phyloP scores from a whole-genome alignment of 1,284 basidiomycete genomes.

The Mycena citricolor region DNA sequence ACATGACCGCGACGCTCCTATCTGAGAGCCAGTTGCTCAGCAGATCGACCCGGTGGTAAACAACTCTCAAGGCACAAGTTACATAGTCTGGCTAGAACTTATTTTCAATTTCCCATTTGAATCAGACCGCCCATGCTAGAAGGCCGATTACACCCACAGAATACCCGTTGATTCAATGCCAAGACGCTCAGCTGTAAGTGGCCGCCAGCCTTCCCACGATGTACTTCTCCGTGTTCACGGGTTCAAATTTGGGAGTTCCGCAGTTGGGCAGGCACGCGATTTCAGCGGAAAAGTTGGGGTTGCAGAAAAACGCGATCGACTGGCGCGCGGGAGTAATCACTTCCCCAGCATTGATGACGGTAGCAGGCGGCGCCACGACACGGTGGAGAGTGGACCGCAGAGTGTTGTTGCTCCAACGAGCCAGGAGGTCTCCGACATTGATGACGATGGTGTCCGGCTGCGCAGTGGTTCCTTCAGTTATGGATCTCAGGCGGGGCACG shows the following conservation, averaged over 20 bases:
- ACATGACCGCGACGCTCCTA: no score
- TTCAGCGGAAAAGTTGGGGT: conserved; percentile 70
- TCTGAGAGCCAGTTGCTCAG: no score
- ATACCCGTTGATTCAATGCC: no score
- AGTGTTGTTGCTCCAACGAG: conserved; percentile 83
- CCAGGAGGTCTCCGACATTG: conserved; percentile 80
- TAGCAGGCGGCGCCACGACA: conserved; percentile 70
- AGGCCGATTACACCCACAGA: no score
- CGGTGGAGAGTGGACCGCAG: conserved; percentile 79
- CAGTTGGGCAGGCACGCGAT: conserved; percentile 78
- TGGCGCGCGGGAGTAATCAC: conserved; percentile 66
- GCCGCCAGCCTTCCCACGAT: conserved; percentile 69
- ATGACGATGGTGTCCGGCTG: conserved; percentile 80
- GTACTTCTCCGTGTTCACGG: conserved; percentile 74
- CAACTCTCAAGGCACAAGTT: no score
- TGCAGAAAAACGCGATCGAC: conserved; percentile 87
- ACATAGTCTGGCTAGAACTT: no score
- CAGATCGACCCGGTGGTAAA: no score
- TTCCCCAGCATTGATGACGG: conserved; percentile 48
- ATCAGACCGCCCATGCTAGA: no score
- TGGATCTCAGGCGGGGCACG: conserved; percentile 6
- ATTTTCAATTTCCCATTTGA: no score
- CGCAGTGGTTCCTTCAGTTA: conserved; percentile 17
- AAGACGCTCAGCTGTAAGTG: conserved; percentile 43
- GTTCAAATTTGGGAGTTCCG: conserved; percentile 58